Base-by-base conservation (phyloP, 257 asterid species). In the Paulownia fortunei region DNA sequence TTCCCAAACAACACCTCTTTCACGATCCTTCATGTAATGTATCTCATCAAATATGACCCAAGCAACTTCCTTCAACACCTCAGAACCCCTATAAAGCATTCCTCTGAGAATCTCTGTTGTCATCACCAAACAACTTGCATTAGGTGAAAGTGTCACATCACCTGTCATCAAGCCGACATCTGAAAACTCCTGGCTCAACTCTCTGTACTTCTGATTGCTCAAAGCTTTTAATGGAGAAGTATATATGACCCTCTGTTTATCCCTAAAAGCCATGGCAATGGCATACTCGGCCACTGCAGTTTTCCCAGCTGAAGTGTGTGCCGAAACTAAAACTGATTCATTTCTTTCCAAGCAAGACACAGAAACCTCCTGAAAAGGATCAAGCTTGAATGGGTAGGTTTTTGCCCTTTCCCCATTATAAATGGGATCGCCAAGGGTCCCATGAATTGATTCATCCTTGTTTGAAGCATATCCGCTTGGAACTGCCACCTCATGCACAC, bases 11-110 rank as follows among this genome's bases (percentile, higher is more conserved):
- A 96, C 98, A 23, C 98, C 99, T 81, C 99, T 86, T 75, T 96
- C 99, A 9, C 99, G 93, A 80, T 96, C 99, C 86, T 96, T 96
- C 99, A 96, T 96, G 81, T 96, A 96, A 87, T 96, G 99, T 77
- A 96, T 96, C 88, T 96, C 99, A 76, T 96, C 99, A 83, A 96
- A 96, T 86, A 96, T 90, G 81, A 96, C 99, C 99, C 99, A 96
- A 23, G 99, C 94, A 78, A 96, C 98, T 74, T 95, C 99, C 84
- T 93, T 95, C 87, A 95, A 79, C 49, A 95, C 96, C 89, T 95
- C 99, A 10, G 99, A 95, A 74, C 99, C 99, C 83, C 97, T 91
- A 74, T 95, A 95, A 56, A 95, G 92, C 98, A 95, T 95, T 16
- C 96, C 99, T 79, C 98, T 80, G 7, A 96, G 93, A 63, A 96